These are phyloP conservation scores for Chytriomyces sp. DNA, from an alignment of 192 early-diverging fungal species.

Conservation along the genomic window DNA sequence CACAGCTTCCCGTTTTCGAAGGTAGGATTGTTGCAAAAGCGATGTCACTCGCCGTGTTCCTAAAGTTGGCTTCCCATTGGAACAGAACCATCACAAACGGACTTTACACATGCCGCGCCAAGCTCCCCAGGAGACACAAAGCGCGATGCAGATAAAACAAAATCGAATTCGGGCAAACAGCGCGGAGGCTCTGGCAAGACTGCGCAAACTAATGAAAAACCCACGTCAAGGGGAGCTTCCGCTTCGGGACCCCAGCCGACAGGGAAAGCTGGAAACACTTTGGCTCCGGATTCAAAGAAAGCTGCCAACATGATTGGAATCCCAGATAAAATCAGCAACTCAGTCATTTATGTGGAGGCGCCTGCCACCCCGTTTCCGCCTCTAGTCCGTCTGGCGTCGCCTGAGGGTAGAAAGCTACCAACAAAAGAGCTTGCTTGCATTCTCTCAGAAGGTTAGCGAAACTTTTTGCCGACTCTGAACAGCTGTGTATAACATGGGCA, in stretches of 20 bases:
- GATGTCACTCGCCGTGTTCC: too few species aligned
- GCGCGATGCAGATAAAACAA: conserved; percentile 19
- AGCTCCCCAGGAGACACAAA: background rate
- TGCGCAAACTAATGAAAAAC: background rate
- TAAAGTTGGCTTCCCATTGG: too few species aligned
- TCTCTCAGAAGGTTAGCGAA: conserved; percentile 53
- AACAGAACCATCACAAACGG: background rate
- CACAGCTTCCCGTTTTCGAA: background rate
- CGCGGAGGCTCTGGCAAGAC: conserved; percentile 28
- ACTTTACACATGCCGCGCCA: background rate
- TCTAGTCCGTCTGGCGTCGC: conserved; percentile 14
- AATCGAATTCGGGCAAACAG: conserved; percentile 31
- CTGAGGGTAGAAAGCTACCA: conserved; percentile 56
- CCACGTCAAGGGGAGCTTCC: conserved; percentile 13
- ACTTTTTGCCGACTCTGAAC: background rate
- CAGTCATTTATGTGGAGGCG: conserved; percentile 29
- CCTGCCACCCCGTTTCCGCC: conserved; percentile 20
- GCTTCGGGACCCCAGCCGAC: conserved; percentile 10
- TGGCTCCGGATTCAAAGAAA: conserved; percentile 5
- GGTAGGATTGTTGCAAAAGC: background rate
- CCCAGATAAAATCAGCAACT: conserved; percentile 2
- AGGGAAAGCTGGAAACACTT: background rate
- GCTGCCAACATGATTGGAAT: conserved; percentile 23
- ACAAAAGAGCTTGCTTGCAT: conserved; percentile 59
- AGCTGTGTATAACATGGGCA: background rate